Conservation (phyloP, 2,329 filamentous ascomycete genomes). For the Alternaria conjuncta region DNA sequence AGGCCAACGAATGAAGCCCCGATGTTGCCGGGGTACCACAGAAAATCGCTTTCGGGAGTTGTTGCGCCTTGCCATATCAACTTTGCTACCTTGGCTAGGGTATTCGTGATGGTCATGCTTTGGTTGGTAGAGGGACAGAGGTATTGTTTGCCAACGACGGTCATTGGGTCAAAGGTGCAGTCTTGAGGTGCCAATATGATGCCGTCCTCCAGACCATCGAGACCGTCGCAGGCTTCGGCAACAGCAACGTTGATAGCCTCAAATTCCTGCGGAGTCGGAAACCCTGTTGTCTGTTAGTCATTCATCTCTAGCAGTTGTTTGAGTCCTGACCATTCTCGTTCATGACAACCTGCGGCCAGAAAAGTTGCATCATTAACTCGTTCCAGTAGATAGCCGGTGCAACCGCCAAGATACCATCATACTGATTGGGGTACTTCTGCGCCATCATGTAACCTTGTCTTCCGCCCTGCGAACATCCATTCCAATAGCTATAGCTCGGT, state of each 20-base stretch:
- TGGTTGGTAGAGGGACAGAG: constrained; percentile 9
- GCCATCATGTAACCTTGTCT: constrained; percentile 40
- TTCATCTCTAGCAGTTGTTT: background rate
- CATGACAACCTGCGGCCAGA: constrained; percentile 37
- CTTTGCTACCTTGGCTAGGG: constrained; percentile 16
- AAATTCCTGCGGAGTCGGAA: constrained; percentile 27
- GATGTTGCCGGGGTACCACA: constrained; percentile 20
- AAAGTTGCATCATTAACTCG: constrained; percentile 19
- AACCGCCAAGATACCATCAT: constrained; percentile 39
- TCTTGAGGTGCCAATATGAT: constrained; percentile 25
- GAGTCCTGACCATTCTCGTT: constrained; percentile 22
- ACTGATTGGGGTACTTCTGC: constrained; percentile 35
- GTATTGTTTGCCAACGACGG: constrained; percentile 17
- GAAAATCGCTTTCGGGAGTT: constrained; percentile 12
- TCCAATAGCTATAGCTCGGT: constrained; percentile 43
- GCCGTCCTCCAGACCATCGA: constrained; percentile 42
- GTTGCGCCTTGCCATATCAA: constrained; percentile 21
- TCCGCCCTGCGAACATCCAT: constrained; percentile 27
- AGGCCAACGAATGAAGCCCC: constrained; percentile 9
- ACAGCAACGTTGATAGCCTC: constrained; percentile 21
- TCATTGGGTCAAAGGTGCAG: constrained; percentile 29
- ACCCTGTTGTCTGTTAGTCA: background rate
- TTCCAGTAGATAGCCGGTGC: constrained; percentile 34
- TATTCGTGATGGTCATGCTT: constrained; percentile 10
- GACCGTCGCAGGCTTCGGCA: constrained; percentile 30